Conservation (phyloP, 2,329 filamentous ascomycete species). For the Fusarium sp. region DNA sequence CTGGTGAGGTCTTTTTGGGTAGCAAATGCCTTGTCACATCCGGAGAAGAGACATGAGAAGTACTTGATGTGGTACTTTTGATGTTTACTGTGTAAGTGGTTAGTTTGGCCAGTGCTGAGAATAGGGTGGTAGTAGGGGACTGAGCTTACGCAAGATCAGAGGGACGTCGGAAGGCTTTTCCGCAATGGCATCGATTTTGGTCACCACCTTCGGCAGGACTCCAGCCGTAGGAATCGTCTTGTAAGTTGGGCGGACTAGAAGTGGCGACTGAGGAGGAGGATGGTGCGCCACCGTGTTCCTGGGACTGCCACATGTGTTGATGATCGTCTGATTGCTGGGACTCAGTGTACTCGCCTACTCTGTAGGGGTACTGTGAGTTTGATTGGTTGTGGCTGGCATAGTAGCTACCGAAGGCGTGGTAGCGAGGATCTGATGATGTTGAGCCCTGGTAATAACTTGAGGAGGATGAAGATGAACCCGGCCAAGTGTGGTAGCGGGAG, state of each 20-base stretch:
- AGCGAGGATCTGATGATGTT: slow-evolving; percentile 37
- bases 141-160: slow-evolving; percentile 47
- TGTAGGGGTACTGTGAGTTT: slow-evolving; percentile 32
- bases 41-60: slow-evolving; percentile 46
- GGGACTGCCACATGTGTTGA: slow-evolving; percentile 37
- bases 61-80: slow-evolving; percentile 50
- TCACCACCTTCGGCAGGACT: slow-evolving; percentile 30
- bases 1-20: slow-evolving; percentile 48
- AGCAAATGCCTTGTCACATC: slow-evolving; percentile 47
- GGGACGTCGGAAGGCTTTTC: slow-evolving; percentile 47
- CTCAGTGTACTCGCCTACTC: slow-evolving; percentile 28
- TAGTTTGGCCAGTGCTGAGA: slow-evolving; percentile 4
- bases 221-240: slow-evolving; percentile 41
- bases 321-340: slow-evolving; percentile 37
- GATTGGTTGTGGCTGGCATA: slow-evolving; percentile 41
- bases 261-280: slow-evolving; percentile 41
- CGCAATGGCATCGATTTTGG: slow-evolving; percentile 42
- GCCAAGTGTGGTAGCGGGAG: slow-evolving; percentile 34
- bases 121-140: neutral
- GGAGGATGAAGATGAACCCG: slow-evolving; percentile 21
- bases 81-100: slow-evolving; percentile 40
- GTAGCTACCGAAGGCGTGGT: slow-evolving; percentile 32
- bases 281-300: slow-evolving; percentile 33
- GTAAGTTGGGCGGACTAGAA: slow-evolving; percentile 41
- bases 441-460: slow-evolving; percentile 31